A percentile compares a stretch with the other conserved stretches of the same genome.
phyloP scores from a whole-genome alignment of 768 basidiomycete genomes.

The Kwoniella dendrophila region DNA sequence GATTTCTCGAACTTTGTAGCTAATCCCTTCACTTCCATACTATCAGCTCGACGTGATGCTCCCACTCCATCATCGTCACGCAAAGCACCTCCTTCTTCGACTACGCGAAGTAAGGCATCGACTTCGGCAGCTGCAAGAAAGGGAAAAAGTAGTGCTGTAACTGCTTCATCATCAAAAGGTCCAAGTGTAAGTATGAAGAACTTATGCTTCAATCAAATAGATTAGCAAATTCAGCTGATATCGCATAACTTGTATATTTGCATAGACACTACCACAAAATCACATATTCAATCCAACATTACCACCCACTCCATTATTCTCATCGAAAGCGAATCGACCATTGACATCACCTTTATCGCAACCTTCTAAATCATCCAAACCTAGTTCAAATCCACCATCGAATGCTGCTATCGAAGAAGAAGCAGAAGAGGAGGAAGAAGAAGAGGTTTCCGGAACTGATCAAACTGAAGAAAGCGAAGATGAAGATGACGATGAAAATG shows the following conservation, averaged over 20 bases:
- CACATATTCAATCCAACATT: slow-evolving; percentile 66
- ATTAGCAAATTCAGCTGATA: slow-evolving; percentile 13
- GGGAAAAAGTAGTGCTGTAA: neutral
- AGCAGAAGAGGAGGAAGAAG: slow-evolving; percentile 21
- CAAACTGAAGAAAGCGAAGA: slow-evolving; percentile 19
- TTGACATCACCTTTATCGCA: slow-evolving; percentile 65
- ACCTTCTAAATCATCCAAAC: slow-evolving; percentile 4
- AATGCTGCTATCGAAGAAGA: slow-evolving; percentile 8
- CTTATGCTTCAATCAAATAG: neutral
- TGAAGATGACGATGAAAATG: slow-evolving; percentile 28
- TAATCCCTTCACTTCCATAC: neutral
- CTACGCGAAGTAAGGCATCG: slow-evolving; percentile 2
- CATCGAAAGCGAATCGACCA: slow-evolving; percentile 72
- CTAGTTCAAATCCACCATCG: slow-evolving; percentile 14
- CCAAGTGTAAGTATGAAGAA: slow-evolving; percentile 34
- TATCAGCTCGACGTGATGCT: slow-evolving; percentile 20
- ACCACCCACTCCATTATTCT: slow-evolving; percentile 61
- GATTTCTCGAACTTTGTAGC: neutral
- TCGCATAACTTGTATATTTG: neutral
- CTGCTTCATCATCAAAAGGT: slow-evolving; percentile 15
- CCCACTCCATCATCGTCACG: slow-evolving; percentile 14
- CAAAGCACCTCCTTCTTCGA: slow-evolving; percentile 12
- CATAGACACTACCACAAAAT: slow-evolving; percentile 38
- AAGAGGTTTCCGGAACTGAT: no score
- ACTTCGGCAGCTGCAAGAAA: neutral